A percentile compares a stretch with the other conserved stretches of the same genome.
Evolutionary conservation across 257 asterid genomes (phyloP).

Genomic region (Solanum chiquidenum): DNA sequence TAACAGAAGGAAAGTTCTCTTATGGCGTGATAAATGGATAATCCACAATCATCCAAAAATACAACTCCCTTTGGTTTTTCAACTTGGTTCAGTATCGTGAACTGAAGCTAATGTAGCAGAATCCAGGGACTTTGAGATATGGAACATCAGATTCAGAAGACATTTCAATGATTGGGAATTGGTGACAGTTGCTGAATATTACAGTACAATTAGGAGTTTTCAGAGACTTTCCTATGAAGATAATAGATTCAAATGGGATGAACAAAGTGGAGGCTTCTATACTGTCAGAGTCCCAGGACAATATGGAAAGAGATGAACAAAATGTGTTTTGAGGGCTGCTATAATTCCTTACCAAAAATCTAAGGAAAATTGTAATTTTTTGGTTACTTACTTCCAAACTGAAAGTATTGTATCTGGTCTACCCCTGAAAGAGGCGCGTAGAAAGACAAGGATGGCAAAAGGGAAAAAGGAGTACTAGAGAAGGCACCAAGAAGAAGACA

Average conservation of each 20-base stretch:
- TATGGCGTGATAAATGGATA: neutral
- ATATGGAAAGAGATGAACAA: neutral
- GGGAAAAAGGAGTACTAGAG: neutral
- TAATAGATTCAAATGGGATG: neutral
- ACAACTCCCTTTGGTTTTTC: neutral
- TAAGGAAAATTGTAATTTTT: neutral
- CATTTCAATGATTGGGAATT: neutral
- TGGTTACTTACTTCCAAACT: neutral
- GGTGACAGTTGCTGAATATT: neutral
- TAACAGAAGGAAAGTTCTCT: neutral
- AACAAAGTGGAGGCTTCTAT: neutral
- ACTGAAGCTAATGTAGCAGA: neutral
- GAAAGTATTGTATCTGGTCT: neutral
- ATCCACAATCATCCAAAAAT: neutral
- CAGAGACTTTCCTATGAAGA: neutral
- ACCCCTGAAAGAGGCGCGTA: neutral
- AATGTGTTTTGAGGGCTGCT: neutral
- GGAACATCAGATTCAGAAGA: neutral
- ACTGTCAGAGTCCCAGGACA: neutral
- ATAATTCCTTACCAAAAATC: neutral
- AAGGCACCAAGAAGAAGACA: neutral
- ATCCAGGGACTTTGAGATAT: neutral
- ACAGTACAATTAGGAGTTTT: neutral
- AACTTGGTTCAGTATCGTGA: neutral
- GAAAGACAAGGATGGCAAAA: neutral